Conservation (phyloP, 2,329 filamentous ascomycete genomes). For the Microcyclospora pomicola region DNA sequence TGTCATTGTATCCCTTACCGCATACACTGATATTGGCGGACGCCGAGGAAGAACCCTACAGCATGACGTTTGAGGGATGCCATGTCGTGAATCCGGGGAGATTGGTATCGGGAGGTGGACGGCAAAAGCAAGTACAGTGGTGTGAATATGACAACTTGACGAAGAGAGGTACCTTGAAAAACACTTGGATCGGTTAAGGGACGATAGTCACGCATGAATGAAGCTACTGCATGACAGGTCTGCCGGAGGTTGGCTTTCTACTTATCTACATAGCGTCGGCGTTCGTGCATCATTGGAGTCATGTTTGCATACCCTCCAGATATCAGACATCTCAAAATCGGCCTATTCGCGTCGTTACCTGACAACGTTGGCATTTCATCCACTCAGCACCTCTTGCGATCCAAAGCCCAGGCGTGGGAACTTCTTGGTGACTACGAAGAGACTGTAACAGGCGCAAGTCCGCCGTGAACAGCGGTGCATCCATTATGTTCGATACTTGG, state of each 20-base stretch:
- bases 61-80: conserved; percentile 85
- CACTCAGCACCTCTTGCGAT: conserved; percentile 29
- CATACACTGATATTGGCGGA: conserved; percentile 74
- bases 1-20: conserved; percentile 80
- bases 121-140: conserved; percentile 58
- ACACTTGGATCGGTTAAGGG: conserved; percentile 32
- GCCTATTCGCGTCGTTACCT: neutral
- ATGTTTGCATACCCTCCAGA: no score
- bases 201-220: neutral
- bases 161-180: conserved; percentile 46
- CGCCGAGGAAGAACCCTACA: conserved; percentile 66
- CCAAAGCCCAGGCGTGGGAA: conserved; percentile 38
- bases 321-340: no score
- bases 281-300: no score
- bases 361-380: conserved; percentile 32
- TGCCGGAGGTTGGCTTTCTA: no score
- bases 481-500: no score
- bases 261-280: no score
- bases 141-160: conserved; percentile 67
- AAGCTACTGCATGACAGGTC: no score
- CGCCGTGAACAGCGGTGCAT: no score
- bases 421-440: conserved; percentile 3
- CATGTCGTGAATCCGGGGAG: conserved; percentile 87
- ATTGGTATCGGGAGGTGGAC: conserved; percentile 48
- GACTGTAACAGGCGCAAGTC: no score